These are phyloP conservation scores for Hammondia hammondi DNA, from an alignment of 169 alveolate species.

Conservation along the genomic window DNA sequence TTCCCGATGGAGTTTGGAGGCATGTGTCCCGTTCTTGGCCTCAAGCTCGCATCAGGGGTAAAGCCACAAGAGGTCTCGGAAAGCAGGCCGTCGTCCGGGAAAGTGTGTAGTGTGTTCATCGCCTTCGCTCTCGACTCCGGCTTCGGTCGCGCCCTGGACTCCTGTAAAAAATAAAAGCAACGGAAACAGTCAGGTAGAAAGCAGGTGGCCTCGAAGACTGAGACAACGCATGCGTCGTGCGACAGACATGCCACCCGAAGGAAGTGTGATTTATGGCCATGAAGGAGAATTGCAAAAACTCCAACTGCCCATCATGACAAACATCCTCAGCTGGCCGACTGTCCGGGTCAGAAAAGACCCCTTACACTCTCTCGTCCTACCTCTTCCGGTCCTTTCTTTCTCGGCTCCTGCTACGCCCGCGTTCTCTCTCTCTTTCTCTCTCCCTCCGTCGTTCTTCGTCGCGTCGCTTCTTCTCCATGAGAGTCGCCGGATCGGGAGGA, in stretches of 20 bases:
- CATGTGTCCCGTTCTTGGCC: too few relatives aligned
- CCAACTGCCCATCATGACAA: not conserved
- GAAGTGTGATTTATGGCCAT: not conserved
- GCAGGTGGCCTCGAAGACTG: not conserved
- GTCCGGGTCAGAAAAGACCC: too few relatives aligned
- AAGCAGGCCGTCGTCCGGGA: too few relatives aligned
- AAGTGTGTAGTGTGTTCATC: not conserved
- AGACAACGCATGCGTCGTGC: not conserved
- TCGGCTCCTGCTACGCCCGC: conserved; percentile 62
- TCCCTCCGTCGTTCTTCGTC: conserved; percentile 52
- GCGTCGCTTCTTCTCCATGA: conserved; percentile 32
- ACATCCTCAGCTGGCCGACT: not conserved
- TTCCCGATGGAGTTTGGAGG: too few relatives aligned
- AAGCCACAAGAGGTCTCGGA: too few relatives aligned
- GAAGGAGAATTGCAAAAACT: not conserved
- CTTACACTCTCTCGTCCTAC: not conserved
- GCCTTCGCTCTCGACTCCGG: conserved; percentile 31
- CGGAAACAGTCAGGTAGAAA: not conserved
- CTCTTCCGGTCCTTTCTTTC: conserved; percentile 39
- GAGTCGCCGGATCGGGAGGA: conserved; percentile 13
- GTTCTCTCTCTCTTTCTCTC: conserved; percentile 62
- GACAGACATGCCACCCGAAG: not conserved
- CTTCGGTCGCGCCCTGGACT: conserved; percentile 38
- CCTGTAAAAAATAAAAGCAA: not conserved
- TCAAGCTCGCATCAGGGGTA: too few relatives aligned